Percentiles rank a stretch among this genome's conserved stretches.
Conservation (phyloP, 768 basidiomycete genomes). For the Hericium coralloides region DNA sequence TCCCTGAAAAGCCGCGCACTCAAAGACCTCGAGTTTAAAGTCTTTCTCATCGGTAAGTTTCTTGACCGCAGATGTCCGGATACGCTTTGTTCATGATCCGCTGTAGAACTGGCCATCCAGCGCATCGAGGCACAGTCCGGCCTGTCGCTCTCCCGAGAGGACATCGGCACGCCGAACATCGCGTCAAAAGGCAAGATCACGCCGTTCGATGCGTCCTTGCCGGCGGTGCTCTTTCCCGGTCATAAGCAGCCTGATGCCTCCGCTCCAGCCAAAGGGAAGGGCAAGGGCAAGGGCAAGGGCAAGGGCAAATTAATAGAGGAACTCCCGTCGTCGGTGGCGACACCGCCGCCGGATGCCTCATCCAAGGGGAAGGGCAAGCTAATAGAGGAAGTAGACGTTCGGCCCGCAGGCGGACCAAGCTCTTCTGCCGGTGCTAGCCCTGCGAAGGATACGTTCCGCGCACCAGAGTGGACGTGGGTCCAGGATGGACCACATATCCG, state of each 20-base stretch:
- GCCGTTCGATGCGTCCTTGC: slow-evolving; percentile 50
- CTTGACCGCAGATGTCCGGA: background rate
- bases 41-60: slow-evolving; percentile 56
- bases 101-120: slow-evolving; percentile 57
- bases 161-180: slow-evolving; percentile 70
- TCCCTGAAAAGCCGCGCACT: slow-evolving; percentile 50
- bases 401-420: too few relatives aligned
- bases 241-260: slow-evolving; percentile 9
- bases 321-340: slow-evolving; percentile 15
- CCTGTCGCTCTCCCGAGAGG: slow-evolving; percentile 49
- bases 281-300: slow-evolving; percentile 19
- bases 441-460: slow-evolving; percentile 3
- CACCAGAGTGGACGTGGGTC: slow-evolving; percentile 47
- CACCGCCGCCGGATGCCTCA: background rate
- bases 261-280: slow-evolving; percentile 12
- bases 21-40: slow-evolving; percentile 56
- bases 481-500: slow-evolving; percentile 33
- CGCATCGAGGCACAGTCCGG: slow-evolving; percentile 54
- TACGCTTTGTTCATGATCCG: background rate
- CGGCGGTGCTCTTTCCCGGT: slow-evolving; percentile 30
- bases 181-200: slow-evolving; percentile 61
- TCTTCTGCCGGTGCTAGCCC: background rate
- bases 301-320: slow-evolving; percentile 42
- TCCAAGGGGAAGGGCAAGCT: too few relatives aligned
- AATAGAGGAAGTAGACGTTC: too few relatives aligned